phyloP scores from a whole-genome alignment of 495 filamentous ascomycete genomes.

The Paragyromitra xinjiangensis region DNA sequence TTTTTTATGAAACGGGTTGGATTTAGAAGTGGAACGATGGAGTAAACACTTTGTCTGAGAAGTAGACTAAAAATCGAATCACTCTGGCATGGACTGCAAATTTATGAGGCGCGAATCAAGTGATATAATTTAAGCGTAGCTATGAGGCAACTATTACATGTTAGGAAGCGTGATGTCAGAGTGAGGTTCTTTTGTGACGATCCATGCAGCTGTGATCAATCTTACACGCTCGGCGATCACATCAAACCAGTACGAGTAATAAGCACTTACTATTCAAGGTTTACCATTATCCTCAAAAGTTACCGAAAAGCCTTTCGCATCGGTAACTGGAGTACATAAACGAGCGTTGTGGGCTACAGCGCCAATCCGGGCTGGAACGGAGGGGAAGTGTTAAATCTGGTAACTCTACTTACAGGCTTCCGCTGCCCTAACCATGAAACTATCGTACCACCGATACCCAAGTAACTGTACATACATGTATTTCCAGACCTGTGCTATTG shows the following conservation, averaged over 20 bases:
- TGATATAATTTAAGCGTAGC: constrained; percentile 5
- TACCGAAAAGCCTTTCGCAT: not conserved
- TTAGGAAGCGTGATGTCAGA: constrained; percentile 26
- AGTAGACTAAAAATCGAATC: constrained; percentile 31
- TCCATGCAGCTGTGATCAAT: constrained; percentile 10
- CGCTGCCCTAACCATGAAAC: not conserved
- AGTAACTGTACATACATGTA: not conserved
- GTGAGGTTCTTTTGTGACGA: constrained; percentile 25
- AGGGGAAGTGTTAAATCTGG: constrained; percentile 30
- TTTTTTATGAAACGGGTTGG: not conserved
- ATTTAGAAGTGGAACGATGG: constrained; percentile 27
- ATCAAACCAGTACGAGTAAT: not conserved
- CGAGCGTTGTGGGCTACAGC: not conserved
- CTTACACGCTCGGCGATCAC: constrained; percentile 14
- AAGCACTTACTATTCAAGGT: not conserved
- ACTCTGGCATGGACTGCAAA: not conserved
- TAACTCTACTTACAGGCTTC: constrained; percentile 10
- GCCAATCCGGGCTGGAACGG: not conserved
- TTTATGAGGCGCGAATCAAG: constrained; percentile 19
- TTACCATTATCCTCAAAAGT: not conserved
- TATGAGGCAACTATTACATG: constrained; percentile 31
- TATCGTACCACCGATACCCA: constrained; percentile 21
- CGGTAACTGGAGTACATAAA: not conserved
- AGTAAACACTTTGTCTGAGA: not conserved
- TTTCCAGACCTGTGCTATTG: not conserved